phyloP scores from a whole-genome alignment of 176 grass and related monocot genomes.

The Lolium multiflorum region DNA sequence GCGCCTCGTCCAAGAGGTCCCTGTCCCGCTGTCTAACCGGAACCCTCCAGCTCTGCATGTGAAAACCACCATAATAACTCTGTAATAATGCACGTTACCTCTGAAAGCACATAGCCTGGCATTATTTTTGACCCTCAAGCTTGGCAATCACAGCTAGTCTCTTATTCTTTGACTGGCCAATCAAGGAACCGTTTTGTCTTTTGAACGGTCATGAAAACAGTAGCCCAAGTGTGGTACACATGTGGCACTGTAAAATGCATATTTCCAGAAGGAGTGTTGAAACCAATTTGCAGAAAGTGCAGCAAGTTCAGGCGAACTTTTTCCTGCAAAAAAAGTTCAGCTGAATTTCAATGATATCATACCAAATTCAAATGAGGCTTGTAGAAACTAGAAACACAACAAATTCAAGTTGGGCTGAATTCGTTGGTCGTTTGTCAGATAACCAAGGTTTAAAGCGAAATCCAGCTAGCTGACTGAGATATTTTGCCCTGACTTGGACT shows the following conservation, averaged over 20 bases:
- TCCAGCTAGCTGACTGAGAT: neutral
- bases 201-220: neutral
- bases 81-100: too few relatives aligned
- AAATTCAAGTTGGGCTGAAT: neutral
- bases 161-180: slow-evolving; percentile 35
- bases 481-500: slow-evolving; percentile 1
- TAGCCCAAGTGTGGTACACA: neutral
- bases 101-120: too few relatives aligned
- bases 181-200: neutral
- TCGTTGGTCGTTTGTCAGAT: neutral
- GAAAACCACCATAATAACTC: too few relatives aligned
- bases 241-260: neutral
- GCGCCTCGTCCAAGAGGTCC: too few relatives aligned
- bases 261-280: neutral
- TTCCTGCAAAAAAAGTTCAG: neutral
- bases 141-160: neutral
- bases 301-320: too few relatives aligned
- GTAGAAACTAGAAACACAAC: neutral
- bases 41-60: too few relatives aligned
- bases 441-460: neutral
- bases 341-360: neutral
- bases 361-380: neutral
- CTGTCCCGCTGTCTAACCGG: too few relatives aligned
- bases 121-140: neutral
- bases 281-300: too few relatives aligned